Evolutionary conservation across 495 filamentous ascomycete species (phyloP).

Genomic region (Penicillium bovifimosum): DNA sequence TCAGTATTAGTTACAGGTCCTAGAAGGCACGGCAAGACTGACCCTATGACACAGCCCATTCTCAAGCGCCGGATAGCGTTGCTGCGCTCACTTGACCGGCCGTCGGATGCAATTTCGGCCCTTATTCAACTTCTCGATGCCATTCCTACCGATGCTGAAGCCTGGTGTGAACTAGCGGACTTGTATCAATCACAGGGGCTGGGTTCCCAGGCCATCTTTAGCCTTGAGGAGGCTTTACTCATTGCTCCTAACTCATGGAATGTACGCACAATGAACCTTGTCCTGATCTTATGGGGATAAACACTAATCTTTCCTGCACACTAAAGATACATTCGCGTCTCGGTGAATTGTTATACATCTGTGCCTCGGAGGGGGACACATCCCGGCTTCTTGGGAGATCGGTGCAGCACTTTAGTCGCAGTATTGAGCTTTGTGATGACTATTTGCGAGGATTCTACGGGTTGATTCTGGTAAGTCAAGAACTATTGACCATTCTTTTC

Average conservation of each 20-base stretch:
- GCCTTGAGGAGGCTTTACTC: conserved; percentile 84
- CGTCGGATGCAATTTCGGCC: conserved; percentile 65
- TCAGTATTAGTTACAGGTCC: conserved; percentile 35
- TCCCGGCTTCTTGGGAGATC: conserved; percentile 59
- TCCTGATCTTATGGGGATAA: neutral
- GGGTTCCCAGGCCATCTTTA: conserved; percentile 76
- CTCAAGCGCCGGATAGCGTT: conserved; percentile 81
- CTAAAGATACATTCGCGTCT: conserved; percentile 77
- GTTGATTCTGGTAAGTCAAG: conserved; percentile 62
- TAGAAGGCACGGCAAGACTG: neutral
- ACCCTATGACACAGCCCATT: conserved; percentile 55
- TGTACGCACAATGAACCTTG: conserved; percentile 43
- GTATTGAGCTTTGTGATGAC: conserved; percentile 87
- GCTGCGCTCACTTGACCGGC: conserved; percentile 61
- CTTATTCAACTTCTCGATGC: conserved; percentile 71
- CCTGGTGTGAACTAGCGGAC: conserved; percentile 88
- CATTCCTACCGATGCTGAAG: conserved; percentile 85
- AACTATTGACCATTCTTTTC: neutral
- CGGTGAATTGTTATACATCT: conserved; percentile 75
- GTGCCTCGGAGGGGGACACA: conserved; percentile 42
- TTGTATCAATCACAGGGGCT: conserved; percentile 74
- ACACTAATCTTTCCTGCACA: neutral
- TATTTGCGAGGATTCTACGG: conserved; percentile 93
- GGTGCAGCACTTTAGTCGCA: conserved; percentile 77
- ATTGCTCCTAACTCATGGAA: conserved; percentile 94